A percentile compares a stretch with the other conserved stretches of the same genome.
Evolutionary conservation across 345 rosid genomes (phyloP).

Genomic region (Psidium friedrichsthalianum): DNA sequence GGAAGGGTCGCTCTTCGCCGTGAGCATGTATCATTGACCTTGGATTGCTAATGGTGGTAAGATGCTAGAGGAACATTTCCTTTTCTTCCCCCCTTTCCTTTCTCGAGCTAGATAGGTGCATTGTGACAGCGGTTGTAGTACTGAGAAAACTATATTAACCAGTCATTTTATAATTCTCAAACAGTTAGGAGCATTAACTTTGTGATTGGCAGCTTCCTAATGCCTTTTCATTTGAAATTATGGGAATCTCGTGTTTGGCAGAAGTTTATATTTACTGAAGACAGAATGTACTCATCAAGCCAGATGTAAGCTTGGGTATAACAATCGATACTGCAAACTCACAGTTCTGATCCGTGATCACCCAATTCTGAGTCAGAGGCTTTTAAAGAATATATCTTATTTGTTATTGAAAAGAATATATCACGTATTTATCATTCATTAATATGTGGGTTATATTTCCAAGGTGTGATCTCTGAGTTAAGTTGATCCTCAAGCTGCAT

Average conservation of each 20-base stretch:
- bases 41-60: not conserved
- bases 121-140: not conserved
- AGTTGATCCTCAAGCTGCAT: not conserved
- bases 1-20: no score
- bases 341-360: not conserved
- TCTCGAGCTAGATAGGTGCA: not conserved
- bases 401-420: no score
- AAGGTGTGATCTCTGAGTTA: not conserved
- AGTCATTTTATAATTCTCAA: not conserved
- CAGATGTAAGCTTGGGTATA: not conserved
- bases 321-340: not conserved
- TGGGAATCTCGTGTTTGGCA: not conserved
- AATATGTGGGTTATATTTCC: not conserved
- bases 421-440: not conserved
- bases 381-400: not conserved
- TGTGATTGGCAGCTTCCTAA: not conserved
- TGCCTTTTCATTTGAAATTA: not conserved
- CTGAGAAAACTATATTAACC: not conserved
- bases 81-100: not conserved
- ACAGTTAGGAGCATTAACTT: not conserved
- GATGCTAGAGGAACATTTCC: not conserved
- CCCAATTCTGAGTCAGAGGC: not conserved
- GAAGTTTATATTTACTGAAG: not conserved
- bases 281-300: not conserved
- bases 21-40: no score